A percentile compares a stretch with the other conserved stretches of the same genome.
phyloP scores from a whole-genome alignment of 148 eudicot genomes.

The Cornus suecica region DNA sequence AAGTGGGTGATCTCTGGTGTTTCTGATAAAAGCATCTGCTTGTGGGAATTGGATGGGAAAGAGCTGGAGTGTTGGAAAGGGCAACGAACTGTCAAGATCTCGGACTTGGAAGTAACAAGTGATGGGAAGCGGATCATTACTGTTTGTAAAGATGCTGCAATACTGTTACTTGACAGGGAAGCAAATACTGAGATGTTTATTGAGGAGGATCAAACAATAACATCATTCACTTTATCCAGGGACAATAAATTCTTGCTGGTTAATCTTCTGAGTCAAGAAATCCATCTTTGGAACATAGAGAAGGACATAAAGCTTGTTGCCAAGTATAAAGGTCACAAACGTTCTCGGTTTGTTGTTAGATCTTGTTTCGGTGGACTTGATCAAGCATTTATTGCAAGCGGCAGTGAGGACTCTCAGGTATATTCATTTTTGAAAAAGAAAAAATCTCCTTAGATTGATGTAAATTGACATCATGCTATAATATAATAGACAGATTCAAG shows the following conservation, averaged over 20 bases:
- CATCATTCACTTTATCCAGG: slow-evolving; percentile 62
- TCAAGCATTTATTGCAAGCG: slow-evolving; percentile 81
- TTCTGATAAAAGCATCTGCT: slow-evolving; percentile 65
- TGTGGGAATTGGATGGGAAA: slow-evolving; percentile 80
- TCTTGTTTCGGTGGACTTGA: slow-evolving; percentile 87
- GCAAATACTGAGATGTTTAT: slow-evolving; percentile 52
- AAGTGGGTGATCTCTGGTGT: slow-evolving; percentile 51
- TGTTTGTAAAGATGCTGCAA: slow-evolving; percentile 54
- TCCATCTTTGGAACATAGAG: slow-evolving; percentile 81
- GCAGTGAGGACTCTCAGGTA: slow-evolving; percentile 95
- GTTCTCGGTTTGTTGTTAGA: slow-evolving; percentile 59
- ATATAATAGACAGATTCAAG: background rate
- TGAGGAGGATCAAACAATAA: slow-evolving; percentile 67
- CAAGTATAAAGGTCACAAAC: slow-evolving; percentile 73
- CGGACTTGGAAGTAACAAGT: slow-evolving; percentile 57
- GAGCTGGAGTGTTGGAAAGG: slow-evolving; percentile 78
- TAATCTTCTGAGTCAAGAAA: slow-evolving; percentile 58
- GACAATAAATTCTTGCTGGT: slow-evolving; percentile 59
- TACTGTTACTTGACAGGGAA: slow-evolving; percentile 52
- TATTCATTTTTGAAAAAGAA: background rate
- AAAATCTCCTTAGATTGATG: background rate
- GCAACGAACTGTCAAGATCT: slow-evolving; percentile 46
- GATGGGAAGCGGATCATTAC: slow-evolving; percentile 62
- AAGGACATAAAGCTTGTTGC: slow-evolving; percentile 46
- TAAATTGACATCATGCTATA: background rate